phyloP scores from a whole-genome alignment of 805 yeast species.

The Nakazawaea populi region DNA sequence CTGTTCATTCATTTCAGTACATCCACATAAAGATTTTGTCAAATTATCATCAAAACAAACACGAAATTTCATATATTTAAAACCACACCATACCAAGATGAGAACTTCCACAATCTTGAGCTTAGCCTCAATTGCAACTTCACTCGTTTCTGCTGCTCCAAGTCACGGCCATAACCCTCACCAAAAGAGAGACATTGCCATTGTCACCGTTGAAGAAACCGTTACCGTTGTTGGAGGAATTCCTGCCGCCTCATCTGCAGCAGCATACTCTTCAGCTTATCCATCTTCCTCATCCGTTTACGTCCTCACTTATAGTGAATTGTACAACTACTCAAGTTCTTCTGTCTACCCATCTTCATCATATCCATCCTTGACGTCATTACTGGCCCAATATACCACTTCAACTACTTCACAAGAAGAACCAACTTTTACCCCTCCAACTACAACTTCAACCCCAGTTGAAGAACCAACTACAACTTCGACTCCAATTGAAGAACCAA shows the following conservation, averaged over 20 bases:
- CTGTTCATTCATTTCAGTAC: not conserved
- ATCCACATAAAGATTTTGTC: not conserved
- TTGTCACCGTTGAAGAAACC: conserved; percentile 2
- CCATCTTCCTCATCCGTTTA: not conserved
- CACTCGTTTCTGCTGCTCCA: conserved; percentile 1
- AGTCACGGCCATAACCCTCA: not conserved
- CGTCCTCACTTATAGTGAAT: not conserved
- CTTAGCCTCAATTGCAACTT: not conserved
- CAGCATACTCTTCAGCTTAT: not conserved
- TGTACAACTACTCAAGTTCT: not conserved
- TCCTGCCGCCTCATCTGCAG: not conserved
- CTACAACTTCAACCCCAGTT: conserved; percentile 4
- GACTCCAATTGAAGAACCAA: conserved; percentile 10
- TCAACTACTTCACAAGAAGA: not conserved
- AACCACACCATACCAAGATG: not conserved
- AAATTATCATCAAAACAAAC: too few relatives aligned
- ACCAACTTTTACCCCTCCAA: conserved; percentile 7
- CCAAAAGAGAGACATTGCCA: conserved; percentile 2
- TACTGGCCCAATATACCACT: too few relatives aligned
- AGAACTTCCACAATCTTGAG: not conserved
- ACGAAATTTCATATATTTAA: not conserved
- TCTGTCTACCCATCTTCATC: conserved; percentile 4
- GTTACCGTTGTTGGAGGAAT: not conserved
- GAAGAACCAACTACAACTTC: conserved; percentile 10
- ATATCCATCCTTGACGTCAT: too few relatives aligned